Base-by-base conservation (phyloP, 176 grass and related monocot genomes). In the Typha latifolia region DNA sequence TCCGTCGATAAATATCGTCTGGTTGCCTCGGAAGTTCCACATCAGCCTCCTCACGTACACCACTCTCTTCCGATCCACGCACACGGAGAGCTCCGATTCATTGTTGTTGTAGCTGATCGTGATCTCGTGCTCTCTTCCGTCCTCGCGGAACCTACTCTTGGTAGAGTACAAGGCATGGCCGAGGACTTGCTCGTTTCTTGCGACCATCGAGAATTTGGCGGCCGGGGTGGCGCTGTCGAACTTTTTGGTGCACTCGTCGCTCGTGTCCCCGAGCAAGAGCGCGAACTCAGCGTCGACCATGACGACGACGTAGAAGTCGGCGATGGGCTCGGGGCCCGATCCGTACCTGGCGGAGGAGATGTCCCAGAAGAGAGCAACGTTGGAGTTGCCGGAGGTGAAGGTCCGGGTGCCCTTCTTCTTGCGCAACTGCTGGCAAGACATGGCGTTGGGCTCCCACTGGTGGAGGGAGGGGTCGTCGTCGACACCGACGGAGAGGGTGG, bases 1-100 rank as follows among this genome's bases (percentile, higher is more conserved):
- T 32, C 93, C 88, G 23, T 96, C 93, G 51, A 96, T 77, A 79
- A 96, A 96, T 47, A 96, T 82, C 5, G 88, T 96, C 85, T 96
- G 88, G 79, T 91, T 96, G 4, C 88, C 93, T 13, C 88, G 31
- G 52, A 96, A 96, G 65, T 96, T 96, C 72, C 85, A 82, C 21
- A 68, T 77, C 32, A 89, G 82, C 49, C 78, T 62, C 49, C 78
- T 73, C 66, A 84, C 80, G 67, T 84, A 79, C 63, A 96, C 85
- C 2, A 84, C 88, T 16, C 83, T 68, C 69, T 89, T 96, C 24
- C 79, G 82, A 78, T 96, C 93, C 13, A 96, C 69, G 70, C 65
- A 49, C n/a, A 96, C 85, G 51, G 82, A 84, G 14, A 96, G 77
- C 72, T 89, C 85, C 62, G 61, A 64, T 3, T 64, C 71, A 22